Evolutionary conservation across 169 alveolate species (phyloP).

Genomic region (Amoebophrya sp.): DNA sequence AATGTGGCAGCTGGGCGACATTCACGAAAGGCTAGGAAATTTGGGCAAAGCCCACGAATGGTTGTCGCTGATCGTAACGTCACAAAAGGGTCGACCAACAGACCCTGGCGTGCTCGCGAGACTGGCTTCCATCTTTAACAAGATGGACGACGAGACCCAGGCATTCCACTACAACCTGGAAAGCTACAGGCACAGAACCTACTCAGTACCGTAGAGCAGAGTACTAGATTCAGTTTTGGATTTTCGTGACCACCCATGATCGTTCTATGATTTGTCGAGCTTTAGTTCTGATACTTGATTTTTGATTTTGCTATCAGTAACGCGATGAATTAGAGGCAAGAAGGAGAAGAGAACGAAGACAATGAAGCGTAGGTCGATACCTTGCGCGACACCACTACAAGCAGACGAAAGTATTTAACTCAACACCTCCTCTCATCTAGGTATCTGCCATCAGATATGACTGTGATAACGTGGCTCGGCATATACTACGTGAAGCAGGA

Average conservation of each 20-base stretch:
- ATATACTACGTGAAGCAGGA: slow-evolving; percentile 77
- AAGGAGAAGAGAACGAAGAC: no score
- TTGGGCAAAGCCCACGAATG: slow-evolving; percentile 77
- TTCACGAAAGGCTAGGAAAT: slow-evolving; percentile 74
- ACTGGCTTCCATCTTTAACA: slow-evolving; percentile 42
- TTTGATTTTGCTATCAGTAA: no score
- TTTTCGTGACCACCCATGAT: no score
- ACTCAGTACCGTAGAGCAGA: no score
- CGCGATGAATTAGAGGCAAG: no score
- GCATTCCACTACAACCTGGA: slow-evolving; percentile 50
- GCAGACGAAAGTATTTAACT: no score
- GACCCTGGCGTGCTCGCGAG: slow-evolving; percentile 74
- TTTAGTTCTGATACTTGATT: no score
- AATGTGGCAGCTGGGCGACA: slow-evolving; percentile 73
- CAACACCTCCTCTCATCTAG: no score
- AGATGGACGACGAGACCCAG: slow-evolving; percentile 45
- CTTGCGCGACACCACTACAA: no score
- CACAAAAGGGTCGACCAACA: slow-evolving; percentile 62
- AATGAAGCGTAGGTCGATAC: no score
- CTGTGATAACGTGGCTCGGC: slow-evolving; percentile 80
- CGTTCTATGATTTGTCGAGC: no score
- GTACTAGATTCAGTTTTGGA: no score
- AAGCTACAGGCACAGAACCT: slow-evolving; percentile 32
- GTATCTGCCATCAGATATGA: slow-evolving; percentile 74
- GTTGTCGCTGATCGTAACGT: slow-evolving; percentile 70